Conservation (phyloP, 1,284 basidiomycete species). For the Trichosporon faecale region DNA sequence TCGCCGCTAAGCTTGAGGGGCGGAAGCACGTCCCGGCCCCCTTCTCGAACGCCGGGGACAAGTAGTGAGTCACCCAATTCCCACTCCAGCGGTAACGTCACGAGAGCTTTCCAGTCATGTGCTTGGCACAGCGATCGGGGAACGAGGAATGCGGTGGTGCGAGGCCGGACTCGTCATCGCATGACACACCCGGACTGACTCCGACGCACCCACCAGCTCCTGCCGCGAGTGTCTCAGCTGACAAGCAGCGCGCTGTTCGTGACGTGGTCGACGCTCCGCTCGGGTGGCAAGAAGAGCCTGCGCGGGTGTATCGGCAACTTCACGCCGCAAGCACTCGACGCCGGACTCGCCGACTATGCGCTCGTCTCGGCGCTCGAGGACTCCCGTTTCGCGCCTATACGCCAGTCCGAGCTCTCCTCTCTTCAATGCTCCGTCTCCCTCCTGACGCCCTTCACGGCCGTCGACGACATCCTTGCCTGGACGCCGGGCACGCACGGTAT, state of each 20-base stretch:
- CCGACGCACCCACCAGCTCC: background rate
- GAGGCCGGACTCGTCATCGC: too few species aligned
- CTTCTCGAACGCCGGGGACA: slow-evolving; percentile 34
- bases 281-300: slow-evolving; percentile 57
- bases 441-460: slow-evolving; percentile 87
- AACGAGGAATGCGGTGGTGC: background rate
- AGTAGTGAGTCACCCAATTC: slow-evolving; percentile 30
- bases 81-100: background rate
- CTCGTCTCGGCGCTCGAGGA: slow-evolving; percentile 62
- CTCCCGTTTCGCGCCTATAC: slow-evolving; percentile 62
- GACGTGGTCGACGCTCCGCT: slow-evolving; percentile 73
- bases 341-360: slow-evolving; percentile 85
- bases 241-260: slow-evolving; percentile 81
- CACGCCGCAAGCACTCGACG: slow-evolving; percentile 67
- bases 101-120: background rate
- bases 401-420: slow-evolving; percentile 67
- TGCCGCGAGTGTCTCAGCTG: background rate
- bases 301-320: slow-evolving; percentile 97
- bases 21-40: slow-evolving; percentile 22
- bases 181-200: too few species aligned
- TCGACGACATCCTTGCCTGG: slow-evolving; percentile 84
- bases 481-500: slow-evolving; percentile 88
- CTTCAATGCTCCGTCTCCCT: slow-evolving; percentile 81
- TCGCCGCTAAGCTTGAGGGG: slow-evolving; percentile 47
- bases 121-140: background rate